Evolutionary conservation across 2,329 filamentous ascomycete genomes (phyloP), one percentile per base, ranked within the genome.

Genomic region (Ambrosiella xylebori): DNA sequence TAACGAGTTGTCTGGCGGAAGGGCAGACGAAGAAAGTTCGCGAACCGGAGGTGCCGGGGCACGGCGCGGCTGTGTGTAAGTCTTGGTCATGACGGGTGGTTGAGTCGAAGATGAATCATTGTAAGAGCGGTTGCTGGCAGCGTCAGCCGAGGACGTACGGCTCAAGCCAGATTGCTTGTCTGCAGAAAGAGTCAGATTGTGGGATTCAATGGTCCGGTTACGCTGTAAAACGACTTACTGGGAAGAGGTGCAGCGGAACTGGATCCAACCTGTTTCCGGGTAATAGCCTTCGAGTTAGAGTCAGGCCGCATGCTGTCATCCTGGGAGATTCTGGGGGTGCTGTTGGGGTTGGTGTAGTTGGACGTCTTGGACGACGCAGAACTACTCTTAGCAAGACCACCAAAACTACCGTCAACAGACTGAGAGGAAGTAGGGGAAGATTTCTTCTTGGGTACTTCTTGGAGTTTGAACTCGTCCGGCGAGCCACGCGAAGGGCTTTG

Each of bases 381-480:
- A 39, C 50, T 59, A 37, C 54, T 59, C 41, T 61, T 59, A 36
- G 57, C 51, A 7, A 59, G 38, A 5, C 57, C 60, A 44, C 57
- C 51, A 44, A 57, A 61, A 67, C 62, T 49, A 45, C 17, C 38
- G 40, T 60, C 58, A 3, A 55, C 17, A 15, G 39, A 36, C 4
- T 56, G 57, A 11, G 47, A 13, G 11, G 57, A 58, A 72, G 57
- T 74, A 70, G 2, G 72, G 68, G 58, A 69, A 69, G 13, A 69
- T 64, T 38, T 70, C 64, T 78, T 79, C 68, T 82, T 85, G 0
- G 88, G 87, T 1, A 85, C 86, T 54, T 95, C 88, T 65, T 91
- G 87, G 49, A 93, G 70, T 69, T 84, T 88, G 70, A 90, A 90
- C 36, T 82, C 81, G 11, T 86, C 82, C 13, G 63, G 65, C 2